Conservation (phyloP, 176 grass and related monocot species). For the Puya raimondii region DNA sequence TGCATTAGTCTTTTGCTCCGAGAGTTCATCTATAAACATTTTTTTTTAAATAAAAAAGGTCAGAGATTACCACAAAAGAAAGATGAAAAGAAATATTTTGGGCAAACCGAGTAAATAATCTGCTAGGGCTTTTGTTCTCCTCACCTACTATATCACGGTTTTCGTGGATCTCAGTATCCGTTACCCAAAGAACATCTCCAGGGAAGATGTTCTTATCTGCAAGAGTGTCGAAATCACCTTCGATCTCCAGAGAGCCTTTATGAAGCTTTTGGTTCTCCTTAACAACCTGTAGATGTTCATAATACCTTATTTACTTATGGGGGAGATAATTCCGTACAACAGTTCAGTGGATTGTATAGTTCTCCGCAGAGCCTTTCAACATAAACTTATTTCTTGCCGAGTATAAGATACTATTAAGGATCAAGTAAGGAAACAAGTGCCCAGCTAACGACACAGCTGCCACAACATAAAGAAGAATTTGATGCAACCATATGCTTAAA, state of each 20-base stretch:
- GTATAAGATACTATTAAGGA: too few relatives aligned
- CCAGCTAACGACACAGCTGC: too few relatives aligned
- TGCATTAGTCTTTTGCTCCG: conserved; percentile 43
- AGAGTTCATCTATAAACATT: conserved; percentile 68
- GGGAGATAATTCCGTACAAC: too few relatives aligned
- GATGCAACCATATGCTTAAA: too few relatives aligned
- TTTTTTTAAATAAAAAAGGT: background rate
- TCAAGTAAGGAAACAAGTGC: too few relatives aligned
- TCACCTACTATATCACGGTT: conserved; percentile 96
- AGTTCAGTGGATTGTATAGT: too few relatives aligned
- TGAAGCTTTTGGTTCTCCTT: conserved; percentile 99
- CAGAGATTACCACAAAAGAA: background rate
- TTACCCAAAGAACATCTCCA: conserved; percentile 89
- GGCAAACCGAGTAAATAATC: too few relatives aligned
- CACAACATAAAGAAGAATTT: too few relatives aligned
- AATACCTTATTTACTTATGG: background rate
- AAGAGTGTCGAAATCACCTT: conserved; percentile 80
- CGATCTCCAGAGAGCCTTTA: conserved; percentile 76
- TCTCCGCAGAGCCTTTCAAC: too few relatives aligned
- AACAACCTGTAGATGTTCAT: conserved; percentile 58
- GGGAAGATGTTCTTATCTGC: conserved; percentile 90
- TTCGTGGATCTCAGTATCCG: conserved; percentile 77
- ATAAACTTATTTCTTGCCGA: too few relatives aligned
- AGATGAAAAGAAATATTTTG: too few relatives aligned
- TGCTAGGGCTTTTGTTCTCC: conserved; percentile 3